These are phyloP conservation scores for Rhododendron mucronatum DNA, from an alignment of 148 eudicot genomes.

Conservation along the genomic window DNA sequence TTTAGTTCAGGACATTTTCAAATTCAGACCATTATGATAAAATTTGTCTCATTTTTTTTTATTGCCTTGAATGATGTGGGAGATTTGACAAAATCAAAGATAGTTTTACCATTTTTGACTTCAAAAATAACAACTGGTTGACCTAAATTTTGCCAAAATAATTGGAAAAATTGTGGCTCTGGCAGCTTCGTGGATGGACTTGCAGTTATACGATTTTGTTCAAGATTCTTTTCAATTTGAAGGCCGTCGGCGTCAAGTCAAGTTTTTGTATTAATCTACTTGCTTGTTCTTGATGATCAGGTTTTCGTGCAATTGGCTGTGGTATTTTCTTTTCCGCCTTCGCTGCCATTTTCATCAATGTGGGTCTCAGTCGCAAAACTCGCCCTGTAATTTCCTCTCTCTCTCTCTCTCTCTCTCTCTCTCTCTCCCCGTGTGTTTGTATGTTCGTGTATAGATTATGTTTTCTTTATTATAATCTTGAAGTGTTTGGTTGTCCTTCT, in stretches of 20 bases:
- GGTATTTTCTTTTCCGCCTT: constrained; percentile 37
- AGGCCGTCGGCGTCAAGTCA: not conserved
- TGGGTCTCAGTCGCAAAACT: constrained; percentile 53
- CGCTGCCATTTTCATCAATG: constrained; percentile 43
- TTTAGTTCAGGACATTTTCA: too few relatives aligned
- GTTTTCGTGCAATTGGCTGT: constrained; percentile 66
- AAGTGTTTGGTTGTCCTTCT: too few relatives aligned
- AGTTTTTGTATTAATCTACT: not conserved
- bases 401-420: not conserved
- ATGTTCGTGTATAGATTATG: too few relatives aligned
- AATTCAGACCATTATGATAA: not conserved
- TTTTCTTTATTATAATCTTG: too few relatives aligned
- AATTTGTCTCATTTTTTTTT: too few relatives aligned
- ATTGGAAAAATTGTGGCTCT: not conserved
- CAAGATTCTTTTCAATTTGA: not conserved
- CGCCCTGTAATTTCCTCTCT: constrained; percentile 14
- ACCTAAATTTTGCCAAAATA: not conserved
- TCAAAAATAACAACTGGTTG: too few relatives aligned
- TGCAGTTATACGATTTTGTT: not conserved
- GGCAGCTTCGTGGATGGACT: not conserved
- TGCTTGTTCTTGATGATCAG: constrained; percentile 16
- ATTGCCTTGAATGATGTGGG: too few relatives aligned
- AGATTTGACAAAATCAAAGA: not conserved
- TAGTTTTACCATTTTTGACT: too few relatives aligned
- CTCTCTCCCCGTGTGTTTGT: too few relatives aligned